Evolutionary conservation across 2,329 filamentous ascomycete species (phyloP).

Genomic region (Aspergillus sp.): DNA sequence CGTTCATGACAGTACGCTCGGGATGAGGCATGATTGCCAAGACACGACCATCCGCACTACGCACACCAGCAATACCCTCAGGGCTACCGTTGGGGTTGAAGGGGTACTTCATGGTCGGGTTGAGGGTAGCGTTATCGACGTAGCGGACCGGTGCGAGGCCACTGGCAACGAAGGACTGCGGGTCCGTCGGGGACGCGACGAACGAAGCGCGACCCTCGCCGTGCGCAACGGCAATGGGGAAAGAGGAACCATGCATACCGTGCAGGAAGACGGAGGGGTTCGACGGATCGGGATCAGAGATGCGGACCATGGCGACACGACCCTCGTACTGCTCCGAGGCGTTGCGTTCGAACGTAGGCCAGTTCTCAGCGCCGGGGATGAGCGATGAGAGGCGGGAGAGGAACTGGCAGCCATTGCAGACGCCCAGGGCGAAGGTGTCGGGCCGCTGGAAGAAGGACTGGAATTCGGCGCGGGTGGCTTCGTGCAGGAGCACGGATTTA

Average conservation of each 20-base stretch:
- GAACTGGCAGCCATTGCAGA: slow-evolving; percentile 98
- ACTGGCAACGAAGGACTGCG: slow-evolving; percentile 60
- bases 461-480: slow-evolving; percentile 75
- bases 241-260: slow-evolving; percentile 78
- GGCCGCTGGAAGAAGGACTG: slow-evolving; percentile 80
- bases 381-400: slow-evolving; percentile 79
- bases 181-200: slow-evolving; percentile 51
- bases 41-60: slow-evolving; percentile 76
- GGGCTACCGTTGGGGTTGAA: slow-evolving; percentile 89
- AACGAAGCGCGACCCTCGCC: slow-evolving; percentile 86
- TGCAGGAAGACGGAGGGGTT: slow-evolving; percentile 81
- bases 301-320: slow-evolving; percentile 81
- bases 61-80: slow-evolving; percentile 77
- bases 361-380: slow-evolving; percentile 79
- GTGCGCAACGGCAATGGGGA: slow-evolving; percentile 88
- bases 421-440: slow-evolving; percentile 90
- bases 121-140: slow-evolving; percentile 74
- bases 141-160: slow-evolving; percentile 80
- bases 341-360: slow-evolving; percentile 89
- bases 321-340: slow-evolving; percentile 87
- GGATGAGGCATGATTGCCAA: slow-evolving; percentile 93
- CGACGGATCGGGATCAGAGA: slow-evolving; percentile 64
- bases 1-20: slow-evolving; percentile 82
- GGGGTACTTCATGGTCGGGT: slow-evolving; percentile 80
- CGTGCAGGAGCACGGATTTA: slow-evolving; percentile 86